A percentile compares a stretch with the other conserved stretches of the same genome.
Evolutionary conservation across 768 basidiomycete species (phyloP).

Genomic region (Termitomyces sp.): DNA sequence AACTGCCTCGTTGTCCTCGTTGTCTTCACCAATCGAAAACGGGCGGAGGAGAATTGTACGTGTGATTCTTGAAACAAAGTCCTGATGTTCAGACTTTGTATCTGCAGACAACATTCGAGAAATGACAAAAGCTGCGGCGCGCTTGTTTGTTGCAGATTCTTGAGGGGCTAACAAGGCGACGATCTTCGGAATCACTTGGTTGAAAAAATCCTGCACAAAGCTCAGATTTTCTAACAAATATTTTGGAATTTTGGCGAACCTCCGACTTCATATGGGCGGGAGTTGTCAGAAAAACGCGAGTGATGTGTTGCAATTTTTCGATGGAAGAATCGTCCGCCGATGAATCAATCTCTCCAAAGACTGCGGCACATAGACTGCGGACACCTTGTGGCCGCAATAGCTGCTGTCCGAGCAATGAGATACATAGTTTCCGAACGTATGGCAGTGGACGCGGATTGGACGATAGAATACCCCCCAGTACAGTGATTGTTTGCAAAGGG

Average conservation of each 20-base stretch:
- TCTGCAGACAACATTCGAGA: conserved; percentile 57
- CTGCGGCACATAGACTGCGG: conserved; percentile 60
- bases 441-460: conserved; percentile 35
- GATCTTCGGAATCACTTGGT: conserved; percentile 50
- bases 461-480: conserved; percentile 60
- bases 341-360: conserved; percentile 62
- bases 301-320: conserved; percentile 72
- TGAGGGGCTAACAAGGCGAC: conserved; percentile 45
- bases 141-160: conserved; percentile 41
- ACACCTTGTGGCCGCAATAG: conserved; percentile 70
- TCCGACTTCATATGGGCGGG: conserved; percentile 53
- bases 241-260: conserved; percentile 35
- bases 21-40: conserved; percentile 26
- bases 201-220: conserved; percentile 56
- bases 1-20: conserved; percentile 1
- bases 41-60: conserved; percentile 52
- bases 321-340: conserved; percentile 48
- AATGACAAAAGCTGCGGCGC: conserved; percentile 66
- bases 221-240: background rate
- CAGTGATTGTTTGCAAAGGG: conserved; percentile 60
- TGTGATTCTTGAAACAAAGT: conserved; percentile 32
- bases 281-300: conserved; percentile 57
- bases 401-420: conserved; percentile 65
- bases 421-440: conserved; percentile 58
- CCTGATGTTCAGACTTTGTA: conserved; percentile 21